These are phyloP conservation scores for Plantago ovata DNA, from an alignment of 257 asterid species.

Conservation along the genomic window DNA sequence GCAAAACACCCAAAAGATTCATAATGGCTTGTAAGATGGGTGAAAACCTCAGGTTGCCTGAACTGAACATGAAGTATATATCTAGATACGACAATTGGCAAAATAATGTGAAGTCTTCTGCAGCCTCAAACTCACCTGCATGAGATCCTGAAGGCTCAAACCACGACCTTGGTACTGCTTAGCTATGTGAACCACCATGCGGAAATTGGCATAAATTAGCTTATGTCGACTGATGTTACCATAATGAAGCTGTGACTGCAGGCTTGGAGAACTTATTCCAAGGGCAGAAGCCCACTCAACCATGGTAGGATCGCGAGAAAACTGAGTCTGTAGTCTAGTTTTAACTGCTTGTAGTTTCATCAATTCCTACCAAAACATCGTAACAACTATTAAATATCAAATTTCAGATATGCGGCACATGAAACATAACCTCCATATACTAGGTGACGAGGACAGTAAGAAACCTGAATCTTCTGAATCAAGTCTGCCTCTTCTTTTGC, in stretches of 20 bases:
- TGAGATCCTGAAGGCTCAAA: constrained; percentile 70
- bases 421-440: constrained; percentile 9
- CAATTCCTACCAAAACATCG: constrained; percentile 39
- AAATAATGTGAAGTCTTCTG: background rate
- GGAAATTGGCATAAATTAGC: constrained; percentile 80
- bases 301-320: constrained; percentile 69
- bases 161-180: constrained; percentile 90
- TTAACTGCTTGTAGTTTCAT: constrained; percentile 61
- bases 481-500: constrained; percentile 66
- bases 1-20: constrained; percentile 27
- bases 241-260: constrained; percentile 50
- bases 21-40: background rate
- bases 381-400: constrained; percentile 14
- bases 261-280: constrained; percentile 52
- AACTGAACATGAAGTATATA: too few relatives aligned
- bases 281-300: constrained; percentile 81
- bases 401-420: background rate
- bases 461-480: constrained; percentile 76
- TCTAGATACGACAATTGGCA: too few relatives aligned
- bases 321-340: constrained; percentile 48
- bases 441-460: constrained; percentile 11
- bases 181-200: constrained; percentile 90
- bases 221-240: constrained; percentile 72
- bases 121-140: constrained; percentile 60
- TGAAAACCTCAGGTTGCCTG: background rate